A percentile compares a stretch with the other conserved stretches of the same genome.
These are phyloP conservation scores for Ustilago esculenta DNA, from an alignment of 1,284 basidiomycete species.

Conservation along the genomic window DNA sequence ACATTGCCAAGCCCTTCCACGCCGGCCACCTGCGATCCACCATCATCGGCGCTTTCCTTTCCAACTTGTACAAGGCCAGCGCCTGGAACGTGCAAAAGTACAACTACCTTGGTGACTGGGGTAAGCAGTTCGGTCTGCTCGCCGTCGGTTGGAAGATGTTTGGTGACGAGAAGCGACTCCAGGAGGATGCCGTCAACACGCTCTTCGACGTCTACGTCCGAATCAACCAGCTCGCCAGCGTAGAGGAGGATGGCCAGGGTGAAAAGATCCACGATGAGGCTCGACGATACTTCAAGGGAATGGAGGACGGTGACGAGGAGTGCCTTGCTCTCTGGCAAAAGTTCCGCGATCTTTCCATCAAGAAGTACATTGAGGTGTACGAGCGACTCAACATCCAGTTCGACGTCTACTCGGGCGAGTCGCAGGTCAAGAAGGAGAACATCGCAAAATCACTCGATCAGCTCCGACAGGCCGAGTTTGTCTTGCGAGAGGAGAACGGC, in stretches of 20 bases:
- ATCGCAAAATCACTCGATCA: slow-evolving; percentile 72
- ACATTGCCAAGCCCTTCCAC: slow-evolving; percentile 99
- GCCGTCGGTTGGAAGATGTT: slow-evolving; percentile 92
- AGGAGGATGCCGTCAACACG: slow-evolving; percentile 91
- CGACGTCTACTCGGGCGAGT: slow-evolving; percentile 94
- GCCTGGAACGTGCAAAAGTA: slow-evolving; percentile 91
- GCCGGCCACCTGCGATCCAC: slow-evolving; percentile 96
- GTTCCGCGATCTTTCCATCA: slow-evolving; percentile 91
- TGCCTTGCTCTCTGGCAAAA: slow-evolving; percentile 88
- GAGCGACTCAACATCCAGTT: slow-evolving; percentile 89
- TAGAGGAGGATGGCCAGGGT: slow-evolving; percentile 72
- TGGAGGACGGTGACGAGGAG: slow-evolving; percentile 86
- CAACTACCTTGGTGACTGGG: slow-evolving; percentile 79
- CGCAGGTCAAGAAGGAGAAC: slow-evolving; percentile 81
- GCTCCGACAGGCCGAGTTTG: slow-evolving; percentile 46
- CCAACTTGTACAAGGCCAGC: slow-evolving; percentile 89
- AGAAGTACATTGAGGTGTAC: slow-evolving; percentile 91
- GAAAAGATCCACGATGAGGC: slow-evolving; percentile 80
- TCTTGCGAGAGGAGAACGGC: slow-evolving; percentile 60
- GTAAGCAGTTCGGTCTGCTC: slow-evolving; percentile 74
- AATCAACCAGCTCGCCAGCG: slow-evolving; percentile 82
- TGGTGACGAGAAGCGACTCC: slow-evolving; percentile 83
- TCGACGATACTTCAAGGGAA: slow-evolving; percentile 89
- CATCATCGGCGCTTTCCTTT: slow-evolving; percentile 94
- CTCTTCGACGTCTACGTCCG: slow-evolving; percentile 94